Evolutionary conservation across 768 basidiomycete genomes (phyloP), one percentile per base, ranked within the genome.

Genomic region (Russula sp.): DNA sequence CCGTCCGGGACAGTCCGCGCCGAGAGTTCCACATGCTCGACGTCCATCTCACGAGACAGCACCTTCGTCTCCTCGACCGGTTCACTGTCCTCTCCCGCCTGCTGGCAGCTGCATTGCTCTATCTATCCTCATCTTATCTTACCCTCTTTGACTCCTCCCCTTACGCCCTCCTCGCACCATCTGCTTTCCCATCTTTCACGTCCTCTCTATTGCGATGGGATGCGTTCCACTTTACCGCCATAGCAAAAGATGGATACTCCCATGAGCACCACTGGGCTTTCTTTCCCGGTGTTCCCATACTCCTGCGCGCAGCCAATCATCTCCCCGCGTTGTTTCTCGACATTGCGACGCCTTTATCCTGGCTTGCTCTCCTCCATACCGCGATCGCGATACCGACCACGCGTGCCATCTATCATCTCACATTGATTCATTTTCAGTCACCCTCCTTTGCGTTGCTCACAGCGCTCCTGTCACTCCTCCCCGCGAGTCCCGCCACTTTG

Each of bases 251-350:
- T 13, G 82, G 83, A 10, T 81, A 87, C 68, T 65, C 66, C 0
- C 85, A 84, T 72, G 96, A 98, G 72, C 83, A 96, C 69, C 80
- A 91, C 67, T 90, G 90, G 82, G 96, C 96, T 0, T 98, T 93
- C 74, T 82, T 93, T 66, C 89, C 92, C 2, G 91, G 83, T 5
- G 74, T 83, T 28, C 82, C 90, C 3, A 70, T 76, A 13, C 55
- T 89, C 56, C 80, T 92, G 74, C 78, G 81, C 2, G 11, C 49
- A 6, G 24, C 55, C 57, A 61, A 3, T 32, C 42, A 16, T 24
- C 55, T 61, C 36, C 44, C 54, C 26, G 34, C 38, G 6, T 52
- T 56, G 9, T 24, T 42, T 28, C 22, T 36, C 20, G 40, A 57
- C n/a, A 3, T 13, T 4, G 51, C 51, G 20, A 40, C 59, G 18